Evolutionary conservation across 345 rosid species (phyloP).

Genomic region (Heritiera littoralis): DNA sequence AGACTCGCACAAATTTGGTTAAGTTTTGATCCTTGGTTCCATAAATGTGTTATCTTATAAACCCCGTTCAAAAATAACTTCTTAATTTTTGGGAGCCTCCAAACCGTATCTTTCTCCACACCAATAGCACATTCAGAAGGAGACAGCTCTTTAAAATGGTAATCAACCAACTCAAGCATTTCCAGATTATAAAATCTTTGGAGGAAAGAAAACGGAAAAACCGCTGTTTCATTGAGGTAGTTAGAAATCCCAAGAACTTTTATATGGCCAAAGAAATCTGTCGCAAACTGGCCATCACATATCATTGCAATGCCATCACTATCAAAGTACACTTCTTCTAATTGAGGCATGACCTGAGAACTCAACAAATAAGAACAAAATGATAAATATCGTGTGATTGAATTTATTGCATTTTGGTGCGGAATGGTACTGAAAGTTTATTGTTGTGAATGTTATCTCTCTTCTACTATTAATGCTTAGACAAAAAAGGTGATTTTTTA

Average conservation of each 20-base stretch:
- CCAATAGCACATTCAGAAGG: neutral
- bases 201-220: neutral
- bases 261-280: neutral
- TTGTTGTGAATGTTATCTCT: too few species aligned
- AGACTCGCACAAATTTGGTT: neutral
- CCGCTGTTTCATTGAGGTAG: neutral
- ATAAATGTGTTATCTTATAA: neutral
- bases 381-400: too few species aligned
- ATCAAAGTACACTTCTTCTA: neutral
- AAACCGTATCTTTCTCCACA: neutral
- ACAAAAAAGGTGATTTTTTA: too few species aligned
- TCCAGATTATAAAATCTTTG: neutral
- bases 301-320: neutral
- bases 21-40: neutral
- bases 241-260: neutral
- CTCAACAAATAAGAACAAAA: too few species aligned
- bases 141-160: neutral
- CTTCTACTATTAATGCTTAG: too few species aligned
- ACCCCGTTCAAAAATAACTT: neutral
- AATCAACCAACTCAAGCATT: neutral
- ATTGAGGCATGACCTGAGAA: neutral
- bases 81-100: neutral
- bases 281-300: neutral
- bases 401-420: too few species aligned
- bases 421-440: too few species aligned